These are phyloP conservation scores for Pseudonectria foliicola DNA, from an alignment of 2,329 filamentous ascomycete genomes.

Conservation along the genomic window DNA sequence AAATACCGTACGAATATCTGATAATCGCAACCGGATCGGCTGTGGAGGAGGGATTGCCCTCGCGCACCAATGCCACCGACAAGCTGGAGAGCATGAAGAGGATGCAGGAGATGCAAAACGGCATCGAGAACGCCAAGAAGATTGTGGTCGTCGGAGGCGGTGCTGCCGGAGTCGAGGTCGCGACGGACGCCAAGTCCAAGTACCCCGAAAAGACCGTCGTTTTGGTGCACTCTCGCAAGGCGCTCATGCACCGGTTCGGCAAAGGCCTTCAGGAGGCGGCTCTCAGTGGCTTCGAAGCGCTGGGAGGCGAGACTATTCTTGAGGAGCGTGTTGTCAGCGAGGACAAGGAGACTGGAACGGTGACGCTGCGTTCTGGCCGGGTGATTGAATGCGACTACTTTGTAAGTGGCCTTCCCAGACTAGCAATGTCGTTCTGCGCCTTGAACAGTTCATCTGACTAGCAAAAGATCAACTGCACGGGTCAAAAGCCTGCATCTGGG, in stretches of 20 bases:
- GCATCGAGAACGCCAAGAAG: conserved; percentile 34
- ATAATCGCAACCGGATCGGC: conserved; percentile 51
- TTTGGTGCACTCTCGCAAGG: conserved; percentile 49
- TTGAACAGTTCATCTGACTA: neutral
- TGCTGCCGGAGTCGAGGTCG: conserved; percentile 55
- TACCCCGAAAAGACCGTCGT: conserved; percentile 51
- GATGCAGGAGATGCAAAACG: conserved; percentile 38
- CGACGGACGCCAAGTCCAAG: conserved; percentile 48
- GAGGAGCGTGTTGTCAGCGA: conserved; percentile 38
- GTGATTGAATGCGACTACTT: conserved; percentile 43
- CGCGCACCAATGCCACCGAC: conserved; percentile 35
- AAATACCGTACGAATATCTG: conserved; percentile 46
- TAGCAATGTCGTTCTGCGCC: neutral
- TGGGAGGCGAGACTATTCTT: conserved; percentile 45
- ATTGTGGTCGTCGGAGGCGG: conserved; percentile 51
- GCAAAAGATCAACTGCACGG: conserved; percentile 49
- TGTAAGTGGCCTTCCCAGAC: conserved; percentile 24
- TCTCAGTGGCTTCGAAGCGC: conserved; percentile 33
- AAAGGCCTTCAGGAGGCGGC: conserved; percentile 33
- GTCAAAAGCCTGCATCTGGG: conserved; percentile 49
- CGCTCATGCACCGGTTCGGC: conserved; percentile 46
- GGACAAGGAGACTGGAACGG: conserved; percentile 27
- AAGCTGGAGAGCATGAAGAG: conserved; percentile 36
- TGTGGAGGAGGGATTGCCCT: conserved; percentile 38
- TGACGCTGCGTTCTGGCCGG: conserved; percentile 39